Conservation (phyloP, 345 rosid species). For the Eutrema yunnanense region DNA sequence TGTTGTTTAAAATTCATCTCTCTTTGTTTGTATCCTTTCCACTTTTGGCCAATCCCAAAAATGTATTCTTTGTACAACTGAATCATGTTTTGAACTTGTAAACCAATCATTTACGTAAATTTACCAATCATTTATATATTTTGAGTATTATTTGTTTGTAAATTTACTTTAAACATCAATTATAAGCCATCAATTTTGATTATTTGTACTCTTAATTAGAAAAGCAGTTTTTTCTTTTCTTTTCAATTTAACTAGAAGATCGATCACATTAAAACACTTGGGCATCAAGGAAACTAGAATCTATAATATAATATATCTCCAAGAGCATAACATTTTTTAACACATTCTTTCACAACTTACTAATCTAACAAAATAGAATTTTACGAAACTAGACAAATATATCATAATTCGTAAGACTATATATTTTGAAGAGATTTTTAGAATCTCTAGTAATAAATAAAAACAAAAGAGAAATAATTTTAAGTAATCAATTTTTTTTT, state of each 20-base stretch:
- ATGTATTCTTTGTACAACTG: neutral
- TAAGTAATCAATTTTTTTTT: too few relatives aligned
- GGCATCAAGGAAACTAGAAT: too few relatives aligned
- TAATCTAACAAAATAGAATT: neutral
- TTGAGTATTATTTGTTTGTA: too few relatives aligned
- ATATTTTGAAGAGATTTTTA: neutral
- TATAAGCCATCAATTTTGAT: too few relatives aligned
- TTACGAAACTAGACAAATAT: neutral
- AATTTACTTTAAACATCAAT: too few relatives aligned
- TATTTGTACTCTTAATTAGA: too few relatives aligned
- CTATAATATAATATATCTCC: too few relatives aligned
- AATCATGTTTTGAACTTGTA: neutral
- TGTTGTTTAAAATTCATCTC: neutral
- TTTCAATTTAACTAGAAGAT: too few relatives aligned
- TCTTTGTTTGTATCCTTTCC: constrained; percentile 1
- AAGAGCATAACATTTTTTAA: neutral
- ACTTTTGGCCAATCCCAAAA: neutral
- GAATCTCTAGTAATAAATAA: neutral
- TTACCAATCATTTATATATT: too few relatives aligned
- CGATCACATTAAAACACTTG: too few relatives aligned
- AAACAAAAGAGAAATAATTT: neutral
- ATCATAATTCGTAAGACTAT: neutral
- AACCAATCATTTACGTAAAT: too few relatives aligned
- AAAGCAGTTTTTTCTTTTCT: too few relatives aligned
- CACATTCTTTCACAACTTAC: neutral